These are phyloP conservation scores for Talaromyces adpressus DNA, from an alignment of 495 filamentous ascomycete species.

Conservation along the genomic window DNA sequence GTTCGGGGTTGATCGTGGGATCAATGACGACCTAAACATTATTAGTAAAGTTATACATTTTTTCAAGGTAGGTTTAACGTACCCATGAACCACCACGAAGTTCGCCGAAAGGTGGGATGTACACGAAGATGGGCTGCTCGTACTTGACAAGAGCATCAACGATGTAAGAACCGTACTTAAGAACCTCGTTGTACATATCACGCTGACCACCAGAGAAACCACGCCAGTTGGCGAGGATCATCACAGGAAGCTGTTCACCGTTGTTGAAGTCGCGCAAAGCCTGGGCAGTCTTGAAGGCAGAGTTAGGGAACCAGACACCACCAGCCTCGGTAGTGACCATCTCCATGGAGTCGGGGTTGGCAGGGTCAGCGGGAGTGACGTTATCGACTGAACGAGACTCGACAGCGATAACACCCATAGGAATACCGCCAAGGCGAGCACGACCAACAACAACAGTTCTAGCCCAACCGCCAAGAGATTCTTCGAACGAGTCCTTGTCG, in stretches of 20 bases:
- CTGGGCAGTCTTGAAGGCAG: conserved; percentile 97
- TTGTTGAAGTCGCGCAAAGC: conserved; percentile 99
- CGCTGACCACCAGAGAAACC: conserved; percentile 99
- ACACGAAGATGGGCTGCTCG: conserved; percentile 97
- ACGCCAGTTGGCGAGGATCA: conserved; percentile 99
- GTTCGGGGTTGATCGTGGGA: conserved; percentile 90
- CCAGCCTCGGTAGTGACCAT: conserved; percentile 89
- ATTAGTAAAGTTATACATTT: conserved; percentile 18
- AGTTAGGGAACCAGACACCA: conserved; percentile 99
- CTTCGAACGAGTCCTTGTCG: conserved; percentile 93
- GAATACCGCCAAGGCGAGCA: conserved; percentile 93
- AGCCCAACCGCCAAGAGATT: conserved; percentile 94
- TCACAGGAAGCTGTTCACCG: conserved; percentile 93
- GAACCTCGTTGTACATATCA: conserved; percentile 99
- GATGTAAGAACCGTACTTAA: conserved; percentile 98
- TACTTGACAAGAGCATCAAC: conserved; percentile 97
- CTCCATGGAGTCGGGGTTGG: conserved; percentile 96
- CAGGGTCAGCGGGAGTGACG: conserved; percentile 93
- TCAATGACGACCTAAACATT: conserved; percentile 78
- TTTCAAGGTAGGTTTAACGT: conserved; percentile 22
- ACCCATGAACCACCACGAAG: conserved; percentile 97
- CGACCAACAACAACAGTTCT: conserved; percentile 94
- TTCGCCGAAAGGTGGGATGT: conserved; percentile 95
- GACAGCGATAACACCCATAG: conserved; percentile 96
- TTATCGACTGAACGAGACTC: conserved; percentile 96